Evolutionary conservation across 257 asterid genomes (phyloP).

Genomic region (Oldenlandia corymbosa): DNA sequence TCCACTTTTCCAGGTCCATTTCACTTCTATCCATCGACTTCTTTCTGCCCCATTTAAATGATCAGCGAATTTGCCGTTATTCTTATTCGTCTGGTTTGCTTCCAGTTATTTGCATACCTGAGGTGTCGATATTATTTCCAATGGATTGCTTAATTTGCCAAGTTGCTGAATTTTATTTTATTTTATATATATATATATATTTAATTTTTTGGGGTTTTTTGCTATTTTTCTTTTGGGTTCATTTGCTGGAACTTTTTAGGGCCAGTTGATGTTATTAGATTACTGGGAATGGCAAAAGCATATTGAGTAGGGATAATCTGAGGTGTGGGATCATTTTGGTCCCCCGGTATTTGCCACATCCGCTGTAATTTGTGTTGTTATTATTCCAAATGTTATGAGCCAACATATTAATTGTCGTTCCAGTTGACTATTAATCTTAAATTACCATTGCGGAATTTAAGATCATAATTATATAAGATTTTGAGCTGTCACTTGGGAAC

Average conservation of each 20-base stretch:
- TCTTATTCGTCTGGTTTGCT: neutral
- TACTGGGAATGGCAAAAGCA: neutral
- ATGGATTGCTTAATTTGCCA: neutral
- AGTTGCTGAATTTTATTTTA: neutral
- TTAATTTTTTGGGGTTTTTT: too few species aligned
- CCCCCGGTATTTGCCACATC: neutral
- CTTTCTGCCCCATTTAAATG: neutral
- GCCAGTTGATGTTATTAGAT: neutral
- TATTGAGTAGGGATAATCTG: neutral
- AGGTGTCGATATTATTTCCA: too few species aligned
- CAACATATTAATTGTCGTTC: neutral
- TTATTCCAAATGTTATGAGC: neutral
- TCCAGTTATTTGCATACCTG: neutral
- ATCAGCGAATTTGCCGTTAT: neutral
- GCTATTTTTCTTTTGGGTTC: neutral
- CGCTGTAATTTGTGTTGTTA: neutral
- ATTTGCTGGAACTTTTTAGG: neutral
- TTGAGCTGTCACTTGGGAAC: too few species aligned
- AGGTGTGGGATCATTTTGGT: neutral
- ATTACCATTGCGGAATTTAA: too few species aligned
- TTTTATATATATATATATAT: too few species aligned
- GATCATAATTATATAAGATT: too few species aligned
- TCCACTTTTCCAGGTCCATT: slow-evolving; percentile 60
- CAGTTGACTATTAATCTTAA: neutral
- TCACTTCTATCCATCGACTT: neutral